Percentiles rank a stretch among this genome's conserved stretches.
These are phyloP conservation scores for Westerdykella aurantiaca DNA, from an alignment of 2,329 filamentous ascomycete genomes.

Conservation along the genomic window DNA sequence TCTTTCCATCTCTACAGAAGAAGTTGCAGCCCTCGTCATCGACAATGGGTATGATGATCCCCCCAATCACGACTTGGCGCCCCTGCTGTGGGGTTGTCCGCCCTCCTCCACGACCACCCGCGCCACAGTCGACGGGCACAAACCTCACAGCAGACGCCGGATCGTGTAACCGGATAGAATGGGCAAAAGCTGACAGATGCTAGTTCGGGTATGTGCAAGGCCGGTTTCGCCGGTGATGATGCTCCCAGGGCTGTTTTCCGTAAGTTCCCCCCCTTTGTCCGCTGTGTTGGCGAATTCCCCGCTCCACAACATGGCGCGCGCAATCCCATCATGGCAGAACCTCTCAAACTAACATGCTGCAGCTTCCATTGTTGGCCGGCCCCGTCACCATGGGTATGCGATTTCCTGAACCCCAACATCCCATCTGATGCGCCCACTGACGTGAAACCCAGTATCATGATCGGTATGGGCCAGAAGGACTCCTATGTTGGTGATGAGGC, in stretches of 20 bases:
- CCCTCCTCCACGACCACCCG: constrained; percentile 17
- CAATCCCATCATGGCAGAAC: not conserved
- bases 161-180: constrained; percentile 14
- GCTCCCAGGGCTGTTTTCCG: constrained; percentile 99
- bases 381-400: constrained; percentile 98
- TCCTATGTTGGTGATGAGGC: constrained; percentile 99
- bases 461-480: constrained; percentile 99
- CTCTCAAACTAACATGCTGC: constrained; percentile 20
- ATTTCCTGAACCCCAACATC: constrained; percentile 3
- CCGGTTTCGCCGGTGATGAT: constrained; percentile 99
- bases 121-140: constrained; percentile 17
- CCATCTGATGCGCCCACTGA: constrained; percentile 34
- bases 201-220: constrained; percentile 99
- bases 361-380: constrained; percentile 99
- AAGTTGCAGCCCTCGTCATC: constrained; percentile 99
- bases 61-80: constrained; percentile 29
- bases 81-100: constrained; percentile 35
- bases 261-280: constrained; percentile 58
- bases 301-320: not conserved
- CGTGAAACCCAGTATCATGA: constrained; percentile 80
- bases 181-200: constrained; percentile 35
- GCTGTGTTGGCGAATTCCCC: constrained; percentile 10
- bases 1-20: constrained; percentile 60
- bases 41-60: constrained; percentile 98
- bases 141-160: constrained; percentile 17